Base-by-base conservation (phyloP, 352 stramenopile genomes). In the Globisporangium uncinulatum region DNA sequence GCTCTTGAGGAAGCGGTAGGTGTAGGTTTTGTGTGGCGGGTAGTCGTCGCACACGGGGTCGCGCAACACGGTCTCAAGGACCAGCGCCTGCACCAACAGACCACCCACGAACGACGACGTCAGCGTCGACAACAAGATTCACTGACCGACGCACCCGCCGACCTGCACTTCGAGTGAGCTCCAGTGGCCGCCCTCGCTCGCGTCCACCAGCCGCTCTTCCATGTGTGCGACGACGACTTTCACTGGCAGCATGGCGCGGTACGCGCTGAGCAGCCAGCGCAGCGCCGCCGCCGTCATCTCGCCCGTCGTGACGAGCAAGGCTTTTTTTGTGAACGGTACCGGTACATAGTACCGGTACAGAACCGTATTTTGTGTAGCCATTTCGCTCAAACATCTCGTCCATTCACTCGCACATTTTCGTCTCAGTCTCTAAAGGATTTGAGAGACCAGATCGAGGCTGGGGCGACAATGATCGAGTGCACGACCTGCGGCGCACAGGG, bases 401-500 rank as follows among this genome's bases (percentile, higher is more conserved):
- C 24, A 29, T 4, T 29, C 24, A 29, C 24, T 29, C 24, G 4
- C 24, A 29, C 24, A 4, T 29, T 29, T 29, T 29, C 24, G 24
- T 29, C 24, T 29, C 24, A 29, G 24, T 29, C 4, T 29, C 24
- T 29, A 4, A 29, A 29, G 4, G 24, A 4, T 4, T 4, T 4
- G 4, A 29, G 24, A 4, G 24, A 29, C 4, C 24, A 29, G 24
- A 4, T 29, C 24, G 24, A 29, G 24, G 24, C 2, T 29, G 24
- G 24, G 24, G 7, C 10, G 42, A n/a, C 19, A n/a, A 86, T 83
- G 75, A 65, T 92, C 63, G 78, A 83, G 57, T 94, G 84, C 69
- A 74, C 74, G 54, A 92, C 67, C 46, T 94, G 84, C 63, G 82
- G 84, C 58, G 84, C 80, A 47, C 58, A 70, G 57, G 84, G 84